Conservation (phyloP, 1,284 basidiomycete genomes). For the Boletus nobilissimus region DNA sequence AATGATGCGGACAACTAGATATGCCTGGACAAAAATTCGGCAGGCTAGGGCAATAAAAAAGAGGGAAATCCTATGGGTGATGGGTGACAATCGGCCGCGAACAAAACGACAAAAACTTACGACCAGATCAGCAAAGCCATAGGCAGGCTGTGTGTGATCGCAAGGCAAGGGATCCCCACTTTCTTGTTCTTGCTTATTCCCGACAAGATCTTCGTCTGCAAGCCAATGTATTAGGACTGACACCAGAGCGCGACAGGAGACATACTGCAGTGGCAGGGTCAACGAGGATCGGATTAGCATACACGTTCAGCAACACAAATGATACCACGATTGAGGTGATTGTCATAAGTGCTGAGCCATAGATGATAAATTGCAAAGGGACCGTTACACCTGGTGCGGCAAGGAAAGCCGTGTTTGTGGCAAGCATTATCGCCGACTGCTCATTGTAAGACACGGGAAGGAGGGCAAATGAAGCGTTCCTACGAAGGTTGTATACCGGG, state of each 20-base stretch:
- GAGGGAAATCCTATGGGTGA: background rate
- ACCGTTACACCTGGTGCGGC: background rate
- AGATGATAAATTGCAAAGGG: background rate
- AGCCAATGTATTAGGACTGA: background rate
- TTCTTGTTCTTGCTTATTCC: background rate
- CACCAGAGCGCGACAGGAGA: background rate
- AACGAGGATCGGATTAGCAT: background rate
- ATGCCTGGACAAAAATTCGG: background rate
- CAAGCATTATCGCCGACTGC: conserved; percentile 1
- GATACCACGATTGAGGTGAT: conserved; percentile 3
- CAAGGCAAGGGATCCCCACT: conserved; percentile 12
- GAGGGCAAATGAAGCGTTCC: background rate
- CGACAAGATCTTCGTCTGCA: background rate
- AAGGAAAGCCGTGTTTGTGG: conserved; percentile 4
- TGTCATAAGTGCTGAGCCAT: conserved; percentile 3
- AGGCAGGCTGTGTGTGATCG: conserved; percentile 18
- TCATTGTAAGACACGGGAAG: background rate
- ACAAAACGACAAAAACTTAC: background rate
- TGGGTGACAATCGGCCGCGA: background rate
- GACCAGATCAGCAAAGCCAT: conserved; percentile 15
- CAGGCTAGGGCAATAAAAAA: conserved; percentile 9
- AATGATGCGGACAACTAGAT: background rate
- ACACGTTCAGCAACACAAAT: background rate
- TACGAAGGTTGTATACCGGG: background rate
- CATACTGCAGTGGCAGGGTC: background rate